phyloP scores from a whole-genome alignment of 2,329 filamentous ascomycete genomes.

The Zymoseptoria brevis region DNA sequence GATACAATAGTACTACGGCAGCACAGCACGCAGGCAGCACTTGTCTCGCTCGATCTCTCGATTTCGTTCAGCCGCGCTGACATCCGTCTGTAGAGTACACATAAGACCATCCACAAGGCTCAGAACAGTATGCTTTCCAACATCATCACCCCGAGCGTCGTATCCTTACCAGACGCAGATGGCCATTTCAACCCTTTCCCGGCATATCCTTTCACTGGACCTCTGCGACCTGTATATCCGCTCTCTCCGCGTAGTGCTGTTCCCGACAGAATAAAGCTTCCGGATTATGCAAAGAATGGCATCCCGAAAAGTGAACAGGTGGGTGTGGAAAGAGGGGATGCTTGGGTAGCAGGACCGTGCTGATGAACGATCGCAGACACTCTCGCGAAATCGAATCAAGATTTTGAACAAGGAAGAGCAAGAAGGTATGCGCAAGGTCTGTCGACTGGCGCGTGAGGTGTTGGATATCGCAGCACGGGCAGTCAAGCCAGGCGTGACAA shows the following conservation, averaged over 20 bases:
- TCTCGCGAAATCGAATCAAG: conserved; percentile 68
- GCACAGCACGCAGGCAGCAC: not conserved
- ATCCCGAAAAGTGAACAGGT: conserved; percentile 63
- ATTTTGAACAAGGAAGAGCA: conserved; percentile 72
- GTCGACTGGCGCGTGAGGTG: conserved; percentile 78
- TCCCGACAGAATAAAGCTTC: conserved; percentile 70
- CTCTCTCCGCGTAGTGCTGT: conserved; percentile 65
- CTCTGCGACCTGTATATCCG: conserved; percentile 64
- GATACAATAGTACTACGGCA: not conserved
- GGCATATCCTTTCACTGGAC: conserved; percentile 71
- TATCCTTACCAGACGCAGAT: conserved; percentile 83
- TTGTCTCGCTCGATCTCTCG: not conserved
- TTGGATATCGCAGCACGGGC: conserved; percentile 83
- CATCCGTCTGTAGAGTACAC: conserved; percentile 52
- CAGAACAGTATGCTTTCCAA: conserved; percentile 63
- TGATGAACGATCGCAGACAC: conserved; percentile 27
- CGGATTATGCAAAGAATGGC: conserved; percentile 82
- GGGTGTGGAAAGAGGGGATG: conserved; percentile 31
- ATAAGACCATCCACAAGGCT: conserved; percentile 79
- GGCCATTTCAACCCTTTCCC: conserved; percentile 90
- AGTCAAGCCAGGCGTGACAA: conserved; percentile 83
- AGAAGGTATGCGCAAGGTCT: conserved; percentile 88
- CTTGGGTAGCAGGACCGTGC: not conserved
- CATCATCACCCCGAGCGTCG: conserved; percentile 67
- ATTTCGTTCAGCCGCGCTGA: not conserved